These are phyloP conservation scores for Lecanoromycetidae sp. DNA, from an alignment of 2,329 filamentous ascomycete species.

Conservation along the genomic window DNA sequence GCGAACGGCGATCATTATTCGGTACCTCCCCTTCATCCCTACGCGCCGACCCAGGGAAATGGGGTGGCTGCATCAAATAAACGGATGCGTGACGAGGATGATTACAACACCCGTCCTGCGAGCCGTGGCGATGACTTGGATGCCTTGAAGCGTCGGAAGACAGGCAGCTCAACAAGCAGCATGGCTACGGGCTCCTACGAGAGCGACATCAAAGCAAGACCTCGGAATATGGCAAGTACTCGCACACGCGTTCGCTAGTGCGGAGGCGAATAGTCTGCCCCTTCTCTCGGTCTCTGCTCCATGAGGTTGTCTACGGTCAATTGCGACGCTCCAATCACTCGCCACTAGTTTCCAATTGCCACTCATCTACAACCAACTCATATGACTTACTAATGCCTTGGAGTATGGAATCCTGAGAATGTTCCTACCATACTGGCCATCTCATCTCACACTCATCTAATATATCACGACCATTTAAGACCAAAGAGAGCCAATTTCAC, in stretches of 20 bases:
- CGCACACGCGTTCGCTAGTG: conserved; percentile 26
- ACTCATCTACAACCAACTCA: conserved; percentile 3
- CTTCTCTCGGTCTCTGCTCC: no score
- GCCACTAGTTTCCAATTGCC: no score
- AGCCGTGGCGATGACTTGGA: conserved; percentile 49
- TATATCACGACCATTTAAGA: conserved; percentile 2
- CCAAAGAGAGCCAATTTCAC: not conserved
- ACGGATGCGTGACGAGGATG: conserved; percentile 53
- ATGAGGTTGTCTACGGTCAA: not conserved
- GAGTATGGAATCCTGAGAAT: not conserved
- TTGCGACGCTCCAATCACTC: not conserved
- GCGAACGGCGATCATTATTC: conserved; percentile 56
- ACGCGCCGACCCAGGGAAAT: conserved; percentile 55
- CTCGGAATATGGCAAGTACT: conserved; percentile 23
- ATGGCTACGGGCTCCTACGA: conserved; percentile 33
- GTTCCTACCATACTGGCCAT: not conserved
- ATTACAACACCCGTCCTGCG: conserved; percentile 52
- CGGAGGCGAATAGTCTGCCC: no score
- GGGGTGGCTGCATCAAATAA: conserved; percentile 47
- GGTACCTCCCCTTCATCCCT: conserved; percentile 33
- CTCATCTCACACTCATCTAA: not conserved
- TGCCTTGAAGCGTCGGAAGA: conserved; percentile 67
- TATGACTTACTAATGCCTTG: conserved; percentile 1
- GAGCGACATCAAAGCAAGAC: conserved; percentile 28
- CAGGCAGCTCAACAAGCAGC: conserved; percentile 39